Base-by-base conservation (phyloP, 1,284 basidiomycete species). In the Mycena citricolor region DNA sequence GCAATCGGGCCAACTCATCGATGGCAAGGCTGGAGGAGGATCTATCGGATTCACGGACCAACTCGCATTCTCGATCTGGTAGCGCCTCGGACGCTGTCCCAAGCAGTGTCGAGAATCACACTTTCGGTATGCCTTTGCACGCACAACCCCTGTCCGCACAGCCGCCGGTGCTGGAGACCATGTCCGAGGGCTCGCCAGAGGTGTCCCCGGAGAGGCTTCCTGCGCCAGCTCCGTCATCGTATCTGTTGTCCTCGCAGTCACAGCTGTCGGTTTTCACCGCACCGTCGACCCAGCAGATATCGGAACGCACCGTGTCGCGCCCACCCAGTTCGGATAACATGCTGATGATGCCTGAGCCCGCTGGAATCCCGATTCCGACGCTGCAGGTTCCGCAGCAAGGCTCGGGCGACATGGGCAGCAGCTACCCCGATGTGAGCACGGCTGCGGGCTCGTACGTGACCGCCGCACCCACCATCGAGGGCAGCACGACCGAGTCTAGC, bases 381-480 rank as follows among this genome's bases (percentile, higher is more conserved):
- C 37, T 54, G 39, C 31, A 47, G n/a, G n/a, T n/a, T n/a, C n/a
- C n/a, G n/a, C n/a, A n/a, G n/a, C n/a, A n/a, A n/a, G n/a, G n/a
- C n/a, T n/a, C n/a, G n/a, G n/a, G n/a, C n/a, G n/a, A n/a, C n/a
- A n/a, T n/a, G n/a, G 36, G 47, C 23, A 66, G 60, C 51, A 78
- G 75, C 58, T 74, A 67, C 22, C 71, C 73, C 1, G 81, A 82
- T 57, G 69, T 86, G 56, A 85, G 83, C 58, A 81, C 81, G 0
- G 83, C 84, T 17, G 70, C 76, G 4, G 69, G 71, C 49, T 85
- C 83, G 42, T 83, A 84, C 55, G 70, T 86, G 21, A 85, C 84
- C 3, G 73, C 73, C 12, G 69, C 84, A 31, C 69, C 75, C 32
- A 81, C 79, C 7, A 60, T 82, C 14, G 71, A 71, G 19, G 74